Percentiles rank a stretch among this genome's conserved stretches.
Conservation (phyloP, 768 basidiomycete species). For the Daedaleopsis nitida region DNA sequence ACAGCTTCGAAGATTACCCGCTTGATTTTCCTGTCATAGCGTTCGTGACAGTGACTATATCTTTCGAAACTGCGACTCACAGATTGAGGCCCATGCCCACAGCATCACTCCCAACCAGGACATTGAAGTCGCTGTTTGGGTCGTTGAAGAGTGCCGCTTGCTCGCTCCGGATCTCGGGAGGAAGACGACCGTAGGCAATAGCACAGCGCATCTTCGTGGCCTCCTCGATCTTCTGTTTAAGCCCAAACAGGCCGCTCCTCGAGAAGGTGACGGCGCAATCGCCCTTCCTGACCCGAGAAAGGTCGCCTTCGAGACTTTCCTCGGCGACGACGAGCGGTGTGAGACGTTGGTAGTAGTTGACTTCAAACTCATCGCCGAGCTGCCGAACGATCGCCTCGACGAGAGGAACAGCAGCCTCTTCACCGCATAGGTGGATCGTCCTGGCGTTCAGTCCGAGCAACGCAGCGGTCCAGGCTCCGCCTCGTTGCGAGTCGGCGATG, state of each 20-base stretch:
- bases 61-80: slow-evolving; percentile 47
- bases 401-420: slow-evolving; percentile 88
- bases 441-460: slow-evolving; percentile 73
- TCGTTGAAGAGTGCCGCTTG: slow-evolving; percentile 94
- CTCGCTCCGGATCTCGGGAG: slow-evolving; percentile 88
- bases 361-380: slow-evolving; percentile 79
- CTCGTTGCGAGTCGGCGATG: slow-evolving; percentile 79
- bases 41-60: slow-evolving; percentile 1
- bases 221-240: slow-evolving; percentile 74
- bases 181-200: slow-evolving; percentile 89
- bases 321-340: slow-evolving; percentile 79
- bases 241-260: slow-evolving; percentile 68
- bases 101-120: slow-evolving; percentile 92
- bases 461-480: slow-evolving; percentile 80
- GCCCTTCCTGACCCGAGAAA: slow-evolving; percentile 66
- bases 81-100: slow-evolving; percentile 98
- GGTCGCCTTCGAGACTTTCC: slow-evolving; percentile 60
- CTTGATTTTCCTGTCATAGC: slow-evolving; percentile 75
- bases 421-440: slow-evolving; percentile 94
- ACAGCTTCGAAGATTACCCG: slow-evolving; percentile 79
- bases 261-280: slow-evolving; percentile 93
- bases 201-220: slow-evolving; percentile 80
- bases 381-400: slow-evolving; percentile 65
- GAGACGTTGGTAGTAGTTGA: slow-evolving; percentile 86
- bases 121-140: slow-evolving; percentile 77